Percentiles rank a stretch among this genome's conserved stretches.
Conservation (phyloP, 176 grass and related monocot species). For the Raddia guianensis region DNA sequence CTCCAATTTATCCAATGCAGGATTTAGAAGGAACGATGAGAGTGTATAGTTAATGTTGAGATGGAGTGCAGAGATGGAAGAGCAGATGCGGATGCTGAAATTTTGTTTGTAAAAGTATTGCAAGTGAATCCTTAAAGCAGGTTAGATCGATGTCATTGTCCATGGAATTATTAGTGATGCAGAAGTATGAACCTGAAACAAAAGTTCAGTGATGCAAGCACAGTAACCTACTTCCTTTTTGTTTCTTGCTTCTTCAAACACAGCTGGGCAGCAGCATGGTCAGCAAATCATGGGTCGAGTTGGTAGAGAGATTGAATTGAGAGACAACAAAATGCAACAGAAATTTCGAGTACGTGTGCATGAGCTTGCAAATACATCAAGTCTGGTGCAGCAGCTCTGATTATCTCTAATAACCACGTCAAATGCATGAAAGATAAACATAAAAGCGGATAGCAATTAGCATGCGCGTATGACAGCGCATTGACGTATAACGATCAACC, state of each 20-base stretch:
- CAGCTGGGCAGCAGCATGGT: neutral
- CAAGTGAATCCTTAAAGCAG: neutral
- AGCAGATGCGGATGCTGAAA: no score
- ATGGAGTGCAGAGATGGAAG: no score
- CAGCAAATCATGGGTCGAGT: neutral
- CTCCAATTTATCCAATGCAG: neutral
- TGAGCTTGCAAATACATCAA: neutral
- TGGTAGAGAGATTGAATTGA: neutral
- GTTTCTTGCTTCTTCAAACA: no score
- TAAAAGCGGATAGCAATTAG: neutral
- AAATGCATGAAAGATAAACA: neutral
- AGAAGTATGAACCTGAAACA: neutral
- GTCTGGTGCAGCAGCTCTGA: neutral
- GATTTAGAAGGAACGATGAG: no score
- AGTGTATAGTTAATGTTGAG: no score
- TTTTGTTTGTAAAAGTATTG: neutral
- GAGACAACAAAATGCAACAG: neutral
- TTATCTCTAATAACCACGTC: neutral
- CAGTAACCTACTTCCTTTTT: neutral
- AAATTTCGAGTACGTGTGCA: neutral
- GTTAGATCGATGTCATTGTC: neutral
- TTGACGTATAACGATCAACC: neutral
- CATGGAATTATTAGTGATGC: neutral
- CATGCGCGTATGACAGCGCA: conserved; percentile 10
- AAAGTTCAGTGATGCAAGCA: neutral